A percentile compares a stretch with the other conserved stretches of the same genome.
Conservation (phyloP, 2,329 filamentous ascomycete species). For the Stemphylium vesicarium region DNA sequence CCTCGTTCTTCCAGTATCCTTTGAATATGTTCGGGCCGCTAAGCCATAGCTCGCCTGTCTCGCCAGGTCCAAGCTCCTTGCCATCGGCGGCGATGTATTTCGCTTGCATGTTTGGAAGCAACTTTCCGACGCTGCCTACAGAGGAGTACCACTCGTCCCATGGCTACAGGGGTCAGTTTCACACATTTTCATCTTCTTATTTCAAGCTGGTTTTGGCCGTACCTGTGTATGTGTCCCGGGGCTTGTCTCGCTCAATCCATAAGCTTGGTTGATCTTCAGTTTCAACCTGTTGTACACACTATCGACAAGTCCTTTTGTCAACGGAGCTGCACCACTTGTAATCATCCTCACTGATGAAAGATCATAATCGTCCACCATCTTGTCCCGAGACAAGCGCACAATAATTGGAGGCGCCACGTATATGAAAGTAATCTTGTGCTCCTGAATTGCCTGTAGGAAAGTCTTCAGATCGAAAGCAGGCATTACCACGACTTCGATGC, state of each 20-base stretch:
- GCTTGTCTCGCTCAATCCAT: constrained; percentile 34
- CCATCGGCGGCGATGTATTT: constrained; percentile 72
- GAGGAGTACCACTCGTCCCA: constrained; percentile 35
- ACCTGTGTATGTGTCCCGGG: constrained; percentile 35
- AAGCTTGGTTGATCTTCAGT: constrained; percentile 34
- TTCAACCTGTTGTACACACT: constrained; percentile 74
- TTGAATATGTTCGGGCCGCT: constrained; percentile 80
- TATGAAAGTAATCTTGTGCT: constrained; percentile 73
- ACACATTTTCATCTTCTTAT: no score
- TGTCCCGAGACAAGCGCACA: constrained; percentile 77
- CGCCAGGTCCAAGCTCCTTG: constrained; percentile 64
- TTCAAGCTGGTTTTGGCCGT: background rate
- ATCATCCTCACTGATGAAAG: constrained; percentile 78
- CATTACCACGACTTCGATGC: constrained; percentile 72
- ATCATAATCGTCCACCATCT: constrained; percentile 78
- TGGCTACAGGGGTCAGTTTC: constrained; percentile 14
- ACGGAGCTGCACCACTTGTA: constrained; percentile 83
- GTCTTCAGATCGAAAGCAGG: constrained; percentile 79
- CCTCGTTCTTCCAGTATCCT: constrained; percentile 76
- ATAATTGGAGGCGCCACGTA: constrained; percentile 87
- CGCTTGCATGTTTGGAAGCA: constrained; percentile 78
- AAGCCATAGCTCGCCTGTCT: constrained; percentile 67
- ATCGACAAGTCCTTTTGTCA: constrained; percentile 79
- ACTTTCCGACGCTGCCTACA: constrained; percentile 75
- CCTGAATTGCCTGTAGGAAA: constrained; percentile 76